Evolutionary conservation across 306 rosid species (phyloP).

Genomic region (Fagus crenata): DNA sequence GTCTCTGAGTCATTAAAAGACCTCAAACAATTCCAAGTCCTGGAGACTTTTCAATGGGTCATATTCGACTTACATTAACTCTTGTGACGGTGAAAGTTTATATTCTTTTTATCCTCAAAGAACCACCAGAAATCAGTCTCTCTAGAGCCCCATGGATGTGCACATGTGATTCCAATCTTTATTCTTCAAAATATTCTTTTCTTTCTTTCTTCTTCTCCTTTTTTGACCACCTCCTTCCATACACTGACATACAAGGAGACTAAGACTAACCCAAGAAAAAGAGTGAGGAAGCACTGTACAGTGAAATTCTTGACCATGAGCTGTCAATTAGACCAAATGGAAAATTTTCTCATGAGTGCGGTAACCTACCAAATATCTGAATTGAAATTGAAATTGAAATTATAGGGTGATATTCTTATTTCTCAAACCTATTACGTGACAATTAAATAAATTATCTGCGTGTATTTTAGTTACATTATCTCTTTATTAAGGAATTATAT

Average conservation of each 20-base stretch:
- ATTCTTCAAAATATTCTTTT: slow-evolving; percentile 34
- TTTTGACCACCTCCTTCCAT: slow-evolving; percentile 35
- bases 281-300: background rate
- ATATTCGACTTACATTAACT: slow-evolving; percentile 3
- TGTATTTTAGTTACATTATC: too few relatives aligned
- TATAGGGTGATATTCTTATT: too few relatives aligned
- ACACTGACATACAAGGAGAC: background rate
- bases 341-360: background rate
- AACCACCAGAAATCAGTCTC: slow-evolving; percentile 20
- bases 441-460: too few relatives aligned
- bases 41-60: slow-evolving; percentile 20
- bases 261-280: slow-evolving; percentile 4
- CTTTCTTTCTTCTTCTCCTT: slow-evolving; percentile 26
- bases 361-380: background rate
- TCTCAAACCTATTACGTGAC: too few relatives aligned
- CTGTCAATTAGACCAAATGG: slow-evolving; percentile 7
- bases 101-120: slow-evolving; percentile 33
- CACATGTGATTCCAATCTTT: slow-evolving; percentile 35
- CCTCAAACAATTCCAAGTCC: slow-evolving; percentile 4
- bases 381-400: too few relatives aligned
- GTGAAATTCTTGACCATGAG: background rate
- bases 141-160: background rate
- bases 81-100: slow-evolving; percentile 24
- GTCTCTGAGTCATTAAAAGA: slow-evolving; percentile 19
- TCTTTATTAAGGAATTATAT: too few relatives aligned